phyloP scores from a whole-genome alignment of 371 early-diverging fungal species.

The Rhizopus delemar region DNA sequence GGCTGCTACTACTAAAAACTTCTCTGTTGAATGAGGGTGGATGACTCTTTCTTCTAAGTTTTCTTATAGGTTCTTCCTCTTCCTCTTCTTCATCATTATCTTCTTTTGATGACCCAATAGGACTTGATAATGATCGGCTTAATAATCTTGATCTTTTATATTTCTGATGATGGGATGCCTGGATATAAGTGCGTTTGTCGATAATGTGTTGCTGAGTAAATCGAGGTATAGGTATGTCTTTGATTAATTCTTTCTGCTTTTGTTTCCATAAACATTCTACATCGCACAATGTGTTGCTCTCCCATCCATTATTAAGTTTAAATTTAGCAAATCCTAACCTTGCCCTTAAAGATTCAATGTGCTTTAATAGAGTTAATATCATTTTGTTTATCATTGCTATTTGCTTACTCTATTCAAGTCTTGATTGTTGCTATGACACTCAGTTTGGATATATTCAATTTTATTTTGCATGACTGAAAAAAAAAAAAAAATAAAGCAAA shows the following conservation, averaged over 20 bases:
- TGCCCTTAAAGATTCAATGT: conserved; percentile 36
- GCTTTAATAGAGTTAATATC: conserved; percentile 15
- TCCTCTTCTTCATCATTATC: neutral
- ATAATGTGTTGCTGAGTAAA: conserved; percentile 51
- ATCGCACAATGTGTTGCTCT: conserved; percentile 34
- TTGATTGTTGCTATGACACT: neutral
- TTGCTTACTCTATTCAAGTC: conserved; percentile 10
- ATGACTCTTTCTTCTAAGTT: neutral
- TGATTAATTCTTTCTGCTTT: conserved; percentile 27
- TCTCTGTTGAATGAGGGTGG: neutral
- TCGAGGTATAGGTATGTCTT: conserved; percentile 40
- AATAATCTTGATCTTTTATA: conserved; percentile 18
- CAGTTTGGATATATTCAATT: conserved; percentile 2
- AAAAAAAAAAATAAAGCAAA: neutral
- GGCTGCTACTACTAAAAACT: neutral
- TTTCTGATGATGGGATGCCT: conserved; percentile 10
- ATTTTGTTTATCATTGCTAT: neutral
- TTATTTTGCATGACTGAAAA: conserved; percentile 6
- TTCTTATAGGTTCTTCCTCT: neutral
- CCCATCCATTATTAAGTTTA: conserved; percentile 46
- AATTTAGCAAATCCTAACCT: conserved; percentile 43
- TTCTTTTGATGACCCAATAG: neutral
- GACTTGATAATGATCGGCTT: conserved; percentile 5
- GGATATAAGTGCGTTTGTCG: conserved; percentile 28
- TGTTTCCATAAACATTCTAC: conserved; percentile 45